Evolutionary conservation across 108 stramenopile species (phyloP).

Genomic region (Conticribra weissflogii): DNA sequence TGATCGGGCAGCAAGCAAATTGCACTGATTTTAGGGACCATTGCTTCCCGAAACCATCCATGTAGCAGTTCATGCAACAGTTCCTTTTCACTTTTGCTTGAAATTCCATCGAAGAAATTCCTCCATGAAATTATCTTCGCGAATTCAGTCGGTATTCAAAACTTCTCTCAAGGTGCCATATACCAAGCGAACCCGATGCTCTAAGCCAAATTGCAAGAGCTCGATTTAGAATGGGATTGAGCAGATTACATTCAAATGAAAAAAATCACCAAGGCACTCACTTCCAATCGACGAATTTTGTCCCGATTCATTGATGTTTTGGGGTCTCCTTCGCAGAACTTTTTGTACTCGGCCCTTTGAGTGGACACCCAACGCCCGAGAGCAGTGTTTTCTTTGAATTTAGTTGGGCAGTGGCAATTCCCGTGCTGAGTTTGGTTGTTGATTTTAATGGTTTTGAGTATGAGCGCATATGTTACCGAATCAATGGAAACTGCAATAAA

Average conservation of each 20-base stretch:
- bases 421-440: constrained; percentile 7
- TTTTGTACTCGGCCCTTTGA: constrained; percentile 54
- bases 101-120: background rate
- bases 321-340: constrained; percentile 35
- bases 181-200: constrained; percentile 77
- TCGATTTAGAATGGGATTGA: no score
- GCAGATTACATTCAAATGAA: no score
- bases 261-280: no score
- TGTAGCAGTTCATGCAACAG: no score
- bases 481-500: background rate
- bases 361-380: constrained; percentile 57
- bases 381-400: constrained; percentile 46
- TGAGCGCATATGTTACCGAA: no score
- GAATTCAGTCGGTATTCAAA: no score
- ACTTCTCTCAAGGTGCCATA: constrained; percentile 30
- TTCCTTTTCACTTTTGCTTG: background rate
- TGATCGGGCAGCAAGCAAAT: no score
- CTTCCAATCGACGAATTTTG: constrained; percentile 63
- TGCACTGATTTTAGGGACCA: no score
- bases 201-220: no score
- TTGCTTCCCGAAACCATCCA: no score
- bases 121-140: no score
- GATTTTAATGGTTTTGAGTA: background rate
- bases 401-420: constrained; percentile 47
- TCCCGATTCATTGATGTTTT: constrained; percentile 51